These are phyloP conservation scores for Solanum appendiculatum DNA, from an alignment of 257 asterid species.

Conservation along the genomic window DNA sequence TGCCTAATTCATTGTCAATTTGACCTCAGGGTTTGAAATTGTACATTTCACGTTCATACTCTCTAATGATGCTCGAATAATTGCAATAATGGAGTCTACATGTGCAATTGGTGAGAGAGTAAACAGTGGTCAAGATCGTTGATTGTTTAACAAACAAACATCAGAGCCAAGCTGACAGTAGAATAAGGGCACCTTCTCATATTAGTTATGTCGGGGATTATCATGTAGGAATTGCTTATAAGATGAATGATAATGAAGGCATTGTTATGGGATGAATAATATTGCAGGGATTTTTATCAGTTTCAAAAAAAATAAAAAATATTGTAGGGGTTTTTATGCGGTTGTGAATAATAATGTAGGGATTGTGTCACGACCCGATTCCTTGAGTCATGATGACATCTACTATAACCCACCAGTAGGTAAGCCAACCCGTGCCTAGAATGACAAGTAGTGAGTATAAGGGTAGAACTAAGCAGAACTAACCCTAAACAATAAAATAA, in stretches of 20 bases:
- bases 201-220: neutral
- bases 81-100: neutral
- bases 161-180: neutral
- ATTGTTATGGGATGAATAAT: neutral
- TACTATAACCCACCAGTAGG: no score
- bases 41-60: neutral
- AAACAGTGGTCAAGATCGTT: neutral
- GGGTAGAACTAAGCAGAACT: no score
- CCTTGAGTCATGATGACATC: no score
- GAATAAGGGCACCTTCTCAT: neutral
- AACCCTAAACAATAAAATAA: no score
- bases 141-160: neutral
- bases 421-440: no score
- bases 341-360: neutral
- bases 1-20: neutral
- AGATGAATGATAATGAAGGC: neutral
- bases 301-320: neutral
- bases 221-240: neutral
- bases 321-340: neutral
- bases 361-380: no score
- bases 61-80: neutral
- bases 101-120: neutral
- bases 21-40: neutral
- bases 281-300: neutral
- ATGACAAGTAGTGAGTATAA: no score